Conservation (phyloP, 2,329 filamentous ascomycete species). For the Hawksworthiomyces lignivorus region DNA sequence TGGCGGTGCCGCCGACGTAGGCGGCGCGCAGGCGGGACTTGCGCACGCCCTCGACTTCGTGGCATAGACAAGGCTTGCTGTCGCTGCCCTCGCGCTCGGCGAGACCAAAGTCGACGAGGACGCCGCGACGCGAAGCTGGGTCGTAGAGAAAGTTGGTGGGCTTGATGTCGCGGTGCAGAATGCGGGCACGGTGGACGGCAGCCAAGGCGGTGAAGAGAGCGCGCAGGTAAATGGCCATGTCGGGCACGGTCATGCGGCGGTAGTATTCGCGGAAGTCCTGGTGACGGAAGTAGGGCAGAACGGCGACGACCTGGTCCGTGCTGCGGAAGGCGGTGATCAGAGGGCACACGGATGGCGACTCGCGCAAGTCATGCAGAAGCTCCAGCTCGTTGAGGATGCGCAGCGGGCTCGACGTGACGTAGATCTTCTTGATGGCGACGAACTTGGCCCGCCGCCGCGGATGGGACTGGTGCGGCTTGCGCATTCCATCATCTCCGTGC, state of each 20-base stretch:
- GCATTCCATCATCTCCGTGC: too few species aligned
- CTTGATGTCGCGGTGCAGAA: conserved; percentile 93
- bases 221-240: conserved; percentile 84
- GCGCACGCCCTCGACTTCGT: conserved; percentile 55
- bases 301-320: conserved; percentile 88
- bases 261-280: conserved; percentile 94
- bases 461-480: conserved; percentile 14
- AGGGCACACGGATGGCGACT: conserved; percentile 80
- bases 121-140: conserved; percentile 68
- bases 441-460: conserved; percentile 54
- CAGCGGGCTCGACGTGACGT: conserved; percentile 89
- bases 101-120: conserved; percentile 97
- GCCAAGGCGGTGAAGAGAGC: conserved; percentile 79
- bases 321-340: conserved; percentile 95
- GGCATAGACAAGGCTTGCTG: conserved; percentile 74
- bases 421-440: conserved; percentile 98
- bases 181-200: conserved; percentile 74
- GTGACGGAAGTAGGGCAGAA: conserved; percentile 92
- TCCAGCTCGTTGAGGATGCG: conserved; percentile 96
- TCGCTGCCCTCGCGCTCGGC: conserved; percentile 78
- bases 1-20: conserved; percentile 34
- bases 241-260: conserved; percentile 73
- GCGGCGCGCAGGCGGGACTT: conserved; percentile 52
- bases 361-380: conserved; percentile 76
- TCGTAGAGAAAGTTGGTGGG: conserved; percentile 97